A percentile compares a stretch with the other conserved stretches of the same genome.
These are phyloP conservation scores for Lactarius hengduanensis DNA, from an alignment of 768 basidiomycete genomes.

Conservation along the genomic window DNA sequence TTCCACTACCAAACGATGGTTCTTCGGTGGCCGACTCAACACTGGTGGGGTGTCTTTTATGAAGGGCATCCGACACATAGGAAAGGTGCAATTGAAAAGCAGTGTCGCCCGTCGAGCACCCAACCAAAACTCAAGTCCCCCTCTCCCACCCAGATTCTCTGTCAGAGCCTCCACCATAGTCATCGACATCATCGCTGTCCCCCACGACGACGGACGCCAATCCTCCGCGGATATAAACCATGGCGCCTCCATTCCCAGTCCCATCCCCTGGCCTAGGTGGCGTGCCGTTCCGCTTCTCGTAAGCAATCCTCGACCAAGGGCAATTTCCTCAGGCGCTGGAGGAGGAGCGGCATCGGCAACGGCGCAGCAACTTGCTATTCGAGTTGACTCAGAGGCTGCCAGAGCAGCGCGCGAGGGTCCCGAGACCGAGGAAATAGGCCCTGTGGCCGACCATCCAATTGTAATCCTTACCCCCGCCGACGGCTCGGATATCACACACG, in stretches of 20 bases:
- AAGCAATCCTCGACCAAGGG: too few relatives aligned
- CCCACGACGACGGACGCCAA: not conserved
- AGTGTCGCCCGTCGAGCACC: not conserved
- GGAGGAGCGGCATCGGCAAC: not conserved
- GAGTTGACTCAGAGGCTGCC: not conserved
- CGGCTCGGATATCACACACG: too few relatives aligned
- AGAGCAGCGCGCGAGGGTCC: not conserved
- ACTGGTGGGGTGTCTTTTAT: conserved; percentile 1
- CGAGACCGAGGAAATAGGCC: not conserved
- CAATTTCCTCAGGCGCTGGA: not conserved
- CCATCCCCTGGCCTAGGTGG: not conserved
- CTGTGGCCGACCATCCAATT: not conserved
- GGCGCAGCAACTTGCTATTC: not conserved
- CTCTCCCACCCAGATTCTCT: not conserved
- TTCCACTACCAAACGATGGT: conserved; percentile 1
- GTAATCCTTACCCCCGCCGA: not conserved
- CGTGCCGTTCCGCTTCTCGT: not conserved
- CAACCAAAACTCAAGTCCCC: not conserved
- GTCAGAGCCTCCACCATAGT: not conserved
- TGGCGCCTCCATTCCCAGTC: not conserved
- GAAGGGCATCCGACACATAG: conserved; percentile 5
- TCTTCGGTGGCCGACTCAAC: conserved; percentile 15
- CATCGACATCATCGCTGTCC: conserved; percentile 5
- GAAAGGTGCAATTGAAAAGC: conserved; percentile 4
- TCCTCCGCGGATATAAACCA: not conserved